Percentiles rank a stretch among this genome's conserved stretches.
Conservation (phyloP, 225 moss, liverwort and hornwort genomes). For the Marchantia polymorpha region DNA sequence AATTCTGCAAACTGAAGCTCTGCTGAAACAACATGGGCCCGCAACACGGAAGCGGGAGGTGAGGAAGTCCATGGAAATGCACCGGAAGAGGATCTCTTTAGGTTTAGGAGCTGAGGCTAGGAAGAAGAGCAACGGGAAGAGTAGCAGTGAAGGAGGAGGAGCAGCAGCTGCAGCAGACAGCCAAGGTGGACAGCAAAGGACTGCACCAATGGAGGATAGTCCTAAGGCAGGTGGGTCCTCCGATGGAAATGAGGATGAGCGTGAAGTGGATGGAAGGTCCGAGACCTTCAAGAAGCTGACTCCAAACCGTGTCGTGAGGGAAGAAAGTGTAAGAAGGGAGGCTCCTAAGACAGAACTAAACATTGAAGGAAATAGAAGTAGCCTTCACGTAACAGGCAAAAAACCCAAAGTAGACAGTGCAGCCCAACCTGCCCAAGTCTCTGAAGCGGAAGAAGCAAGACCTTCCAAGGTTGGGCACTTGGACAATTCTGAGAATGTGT, state of each 20-base stretch:
- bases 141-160: constrained; percentile 4
- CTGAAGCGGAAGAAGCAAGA: constrained; percentile 14
- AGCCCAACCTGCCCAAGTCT: constrained; percentile 11
- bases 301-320: constrained; percentile 25
- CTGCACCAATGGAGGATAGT: constrained; percentile 25
- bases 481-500: constrained; percentile 18
- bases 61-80: constrained; percentile 44
- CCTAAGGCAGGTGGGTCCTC: constrained; percentile 20
- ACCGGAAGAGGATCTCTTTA: constrained; percentile 10
- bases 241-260: constrained; percentile 26
- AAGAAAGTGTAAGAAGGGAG: constrained; percentile 25
- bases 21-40: constrained; percentile 74
- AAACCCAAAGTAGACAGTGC: constrained; percentile 26
- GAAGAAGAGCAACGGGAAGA: constrained; percentile 31
- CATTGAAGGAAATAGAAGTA: constrained; percentile 10
- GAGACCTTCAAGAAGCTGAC: constrained; percentile 28
- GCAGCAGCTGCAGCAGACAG: constrained; percentile 28
- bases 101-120: constrained; percentile 12
- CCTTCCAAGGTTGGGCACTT: background rate
- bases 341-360: constrained; percentile 2
- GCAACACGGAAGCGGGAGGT: constrained; percentile 73
- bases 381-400: constrained; percentile 18
- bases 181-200: constrained; percentile 28
- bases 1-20: constrained; percentile 64
- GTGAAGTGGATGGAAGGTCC: constrained; percentile 27